Conservation (phyloP, 805 yeast genomes). For the Lipomyces kockii region DNA sequence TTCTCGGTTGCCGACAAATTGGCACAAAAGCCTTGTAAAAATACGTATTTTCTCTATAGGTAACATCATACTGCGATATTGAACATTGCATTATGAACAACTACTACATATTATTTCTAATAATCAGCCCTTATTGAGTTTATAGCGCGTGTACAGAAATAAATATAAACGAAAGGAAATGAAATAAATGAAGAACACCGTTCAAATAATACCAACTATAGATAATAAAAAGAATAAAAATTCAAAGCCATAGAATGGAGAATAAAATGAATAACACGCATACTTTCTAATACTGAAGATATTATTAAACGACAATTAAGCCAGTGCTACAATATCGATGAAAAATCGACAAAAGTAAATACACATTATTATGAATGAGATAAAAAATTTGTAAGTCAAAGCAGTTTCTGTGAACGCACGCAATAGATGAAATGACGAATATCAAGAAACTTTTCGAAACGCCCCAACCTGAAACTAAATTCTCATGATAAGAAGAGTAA, state of each 20-base stretch:
- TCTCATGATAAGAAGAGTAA: background rate
- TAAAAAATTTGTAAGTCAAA: background rate
- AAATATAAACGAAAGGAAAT: background rate
- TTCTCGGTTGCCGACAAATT: too few species aligned
- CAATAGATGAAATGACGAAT: background rate
- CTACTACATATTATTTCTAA: background rate
- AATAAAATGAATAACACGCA: background rate
- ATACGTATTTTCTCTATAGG: background rate
- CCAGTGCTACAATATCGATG: background rate
- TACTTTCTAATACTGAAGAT: background rate
- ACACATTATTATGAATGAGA: background rate
- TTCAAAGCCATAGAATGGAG: background rate
- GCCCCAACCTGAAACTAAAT: conserved; percentile 24
- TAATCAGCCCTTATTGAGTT: background rate
- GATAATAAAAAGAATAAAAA: background rate
- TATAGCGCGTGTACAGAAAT: background rate
- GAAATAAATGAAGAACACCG: background rate
- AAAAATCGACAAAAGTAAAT: conserved; percentile 5
- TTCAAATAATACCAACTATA: background rate
- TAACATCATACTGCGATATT: background rate
- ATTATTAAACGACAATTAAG: background rate
- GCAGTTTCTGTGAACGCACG: conserved; percentile 11
- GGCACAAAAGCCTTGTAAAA: background rate
- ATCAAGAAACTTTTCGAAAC: conserved; percentile 21
- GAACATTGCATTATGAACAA: background rate